These are phyloP conservation scores for Pholiota microspora DNA, from an alignment of 768 basidiomycete species.

Conservation along the genomic window DNA sequence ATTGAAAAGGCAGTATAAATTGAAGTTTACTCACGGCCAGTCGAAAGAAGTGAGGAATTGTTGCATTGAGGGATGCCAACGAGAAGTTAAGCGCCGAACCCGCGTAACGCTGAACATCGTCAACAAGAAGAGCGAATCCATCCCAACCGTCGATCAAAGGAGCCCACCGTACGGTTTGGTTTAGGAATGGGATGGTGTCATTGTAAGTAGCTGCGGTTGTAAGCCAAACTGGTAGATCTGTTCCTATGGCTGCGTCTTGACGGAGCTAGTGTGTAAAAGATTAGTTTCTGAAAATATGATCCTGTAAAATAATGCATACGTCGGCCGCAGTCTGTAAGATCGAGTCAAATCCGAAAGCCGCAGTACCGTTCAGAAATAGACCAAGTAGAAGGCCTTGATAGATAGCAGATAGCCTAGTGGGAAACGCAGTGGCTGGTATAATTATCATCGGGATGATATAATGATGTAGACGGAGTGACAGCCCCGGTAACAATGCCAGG, in stretches of 20 bases:
- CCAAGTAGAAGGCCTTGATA: slow-evolving; percentile 83
- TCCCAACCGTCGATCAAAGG: slow-evolving; percentile 58
- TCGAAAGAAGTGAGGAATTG: slow-evolving; percentile 75
- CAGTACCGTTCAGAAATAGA: slow-evolving; percentile 77
- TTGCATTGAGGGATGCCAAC: slow-evolving; percentile 56
- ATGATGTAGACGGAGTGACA: slow-evolving; percentile 76
- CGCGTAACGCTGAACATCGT: slow-evolving; percentile 81
- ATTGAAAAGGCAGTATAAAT: slow-evolving; percentile 2
- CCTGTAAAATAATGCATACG: slow-evolving; percentile 38
- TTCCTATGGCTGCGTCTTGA: slow-evolving; percentile 69
- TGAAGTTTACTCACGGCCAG: slow-evolving; percentile 59
- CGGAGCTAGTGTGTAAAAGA: slow-evolving; percentile 45
- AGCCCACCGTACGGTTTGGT: slow-evolving; percentile 61
- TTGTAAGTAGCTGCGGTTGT: slow-evolving; percentile 75
- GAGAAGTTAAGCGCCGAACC: slow-evolving; percentile 71
- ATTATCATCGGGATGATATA: slow-evolving; percentile 76
- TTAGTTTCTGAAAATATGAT: slow-evolving; percentile 5
- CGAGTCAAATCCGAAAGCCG: slow-evolving; percentile 77
- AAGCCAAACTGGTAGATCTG: slow-evolving; percentile 65
- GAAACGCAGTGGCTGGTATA: slow-evolving; percentile 77
- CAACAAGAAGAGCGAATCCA: slow-evolving; percentile 77
- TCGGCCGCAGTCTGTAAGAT: slow-evolving; percentile 75
- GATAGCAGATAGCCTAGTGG: slow-evolving; percentile 75
- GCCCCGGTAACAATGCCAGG: slow-evolving; percentile 64
- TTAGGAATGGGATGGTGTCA: slow-evolving; percentile 45